A percentile compares a stretch with the other conserved stretches of the same genome.
Evolutionary conservation across 805 yeast species (phyloP).

Genomic region (Kodamaea neixiangensis): DNA sequence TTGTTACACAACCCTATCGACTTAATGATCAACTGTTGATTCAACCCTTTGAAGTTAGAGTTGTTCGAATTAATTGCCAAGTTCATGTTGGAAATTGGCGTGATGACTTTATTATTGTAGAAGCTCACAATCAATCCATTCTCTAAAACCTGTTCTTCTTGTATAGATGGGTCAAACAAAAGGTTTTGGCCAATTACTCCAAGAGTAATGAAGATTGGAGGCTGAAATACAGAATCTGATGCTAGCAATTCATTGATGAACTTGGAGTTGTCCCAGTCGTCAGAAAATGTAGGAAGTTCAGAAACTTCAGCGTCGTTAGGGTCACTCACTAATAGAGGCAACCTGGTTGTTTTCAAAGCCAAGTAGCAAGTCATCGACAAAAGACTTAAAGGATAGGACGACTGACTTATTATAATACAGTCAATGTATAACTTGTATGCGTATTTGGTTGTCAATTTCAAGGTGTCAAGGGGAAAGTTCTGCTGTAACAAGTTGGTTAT

Average conservation of each 20-base stretch:
- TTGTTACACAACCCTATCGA: conserved; percentile 59
- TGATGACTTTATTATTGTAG: conserved; percentile 62
- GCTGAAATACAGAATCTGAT: conserved; percentile 45
- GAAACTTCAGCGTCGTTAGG: conserved; percentile 70
- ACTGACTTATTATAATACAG: conserved; percentile 72
- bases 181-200: conserved; percentile 73
- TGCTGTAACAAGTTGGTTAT: conserved; percentile 54
- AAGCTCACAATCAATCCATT: conserved; percentile 78
- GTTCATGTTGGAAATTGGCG: conserved; percentile 74
- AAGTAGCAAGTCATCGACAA: conserved; percentile 78
- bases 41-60: conserved; percentile 56
- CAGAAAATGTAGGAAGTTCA: conserved; percentile 89
- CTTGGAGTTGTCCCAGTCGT: conserved; percentile 71
- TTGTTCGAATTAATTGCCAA: conserved; percentile 52
- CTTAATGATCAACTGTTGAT: conserved; percentile 46
- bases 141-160: conserved; percentile 86
- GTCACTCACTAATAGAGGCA: conserved; percentile 72
- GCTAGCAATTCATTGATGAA: conserved; percentile 40
- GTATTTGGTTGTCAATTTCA: conserved; percentile 71
- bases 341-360: conserved; percentile 74
- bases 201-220: conserved; percentile 75
- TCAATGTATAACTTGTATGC: conserved; percentile 79
- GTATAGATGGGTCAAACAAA: conserved; percentile 82
- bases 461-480: conserved; percentile 52
- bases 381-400: conserved; percentile 79